phyloP scores from a whole-genome alignment of 2,329 filamentous ascomycete species.

The Aspergillus arachidicola region DNA sequence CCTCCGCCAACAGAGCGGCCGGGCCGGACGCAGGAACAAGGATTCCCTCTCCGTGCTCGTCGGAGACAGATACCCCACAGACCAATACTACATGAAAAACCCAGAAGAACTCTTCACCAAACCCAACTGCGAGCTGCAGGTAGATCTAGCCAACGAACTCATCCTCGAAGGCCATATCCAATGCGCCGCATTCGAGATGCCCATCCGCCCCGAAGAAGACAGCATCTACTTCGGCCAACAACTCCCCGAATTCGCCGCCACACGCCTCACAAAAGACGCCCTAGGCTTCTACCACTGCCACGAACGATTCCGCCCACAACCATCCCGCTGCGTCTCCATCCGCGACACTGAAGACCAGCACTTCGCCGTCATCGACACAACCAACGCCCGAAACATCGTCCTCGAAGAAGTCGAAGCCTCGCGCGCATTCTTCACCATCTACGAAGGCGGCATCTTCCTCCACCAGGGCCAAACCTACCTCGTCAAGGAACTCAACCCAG shows the following conservation, averaged over 20 bases:
- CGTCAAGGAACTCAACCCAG: slow-evolving; percentile 83
- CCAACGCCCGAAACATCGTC: slow-evolving; percentile 77
- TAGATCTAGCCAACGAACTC: slow-evolving; percentile 89
- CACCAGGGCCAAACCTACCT: slow-evolving; percentile 95
- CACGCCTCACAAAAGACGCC: slow-evolving; percentile 72
- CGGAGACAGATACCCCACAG: slow-evolving; percentile 84
- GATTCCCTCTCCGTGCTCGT: slow-evolving; percentile 90
- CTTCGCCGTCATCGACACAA: slow-evolving; percentile 87
- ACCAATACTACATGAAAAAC: slow-evolving; percentile 97
- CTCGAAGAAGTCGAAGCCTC: slow-evolving; percentile 95
- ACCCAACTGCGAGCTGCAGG: slow-evolving; percentile 84
- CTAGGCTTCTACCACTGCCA: slow-evolving; percentile 89
- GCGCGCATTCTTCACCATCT: slow-evolving; percentile 92
- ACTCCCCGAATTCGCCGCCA: slow-evolving; percentile 69
- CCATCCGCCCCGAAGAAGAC: slow-evolving; percentile 78
- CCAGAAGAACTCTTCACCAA: slow-evolving; percentile 89
- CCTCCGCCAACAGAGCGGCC: slow-evolving; percentile 88
- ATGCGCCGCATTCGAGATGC: slow-evolving; percentile 94
- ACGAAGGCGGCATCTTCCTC: slow-evolving; percentile 94
- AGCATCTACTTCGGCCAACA: slow-evolving; percentile 75
- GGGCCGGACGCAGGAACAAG: slow-evolving; percentile 87
- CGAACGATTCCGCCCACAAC: slow-evolving; percentile 81
- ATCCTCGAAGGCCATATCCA: slow-evolving; percentile 93
- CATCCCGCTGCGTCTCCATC: slow-evolving; percentile 81
- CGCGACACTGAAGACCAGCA: slow-evolving; percentile 88